Percentiles rank a stretch among this genome's conserved stretches.
Conservation (phyloP, 108 stramenopile species). For the Cyclotella baltica region DNA sequence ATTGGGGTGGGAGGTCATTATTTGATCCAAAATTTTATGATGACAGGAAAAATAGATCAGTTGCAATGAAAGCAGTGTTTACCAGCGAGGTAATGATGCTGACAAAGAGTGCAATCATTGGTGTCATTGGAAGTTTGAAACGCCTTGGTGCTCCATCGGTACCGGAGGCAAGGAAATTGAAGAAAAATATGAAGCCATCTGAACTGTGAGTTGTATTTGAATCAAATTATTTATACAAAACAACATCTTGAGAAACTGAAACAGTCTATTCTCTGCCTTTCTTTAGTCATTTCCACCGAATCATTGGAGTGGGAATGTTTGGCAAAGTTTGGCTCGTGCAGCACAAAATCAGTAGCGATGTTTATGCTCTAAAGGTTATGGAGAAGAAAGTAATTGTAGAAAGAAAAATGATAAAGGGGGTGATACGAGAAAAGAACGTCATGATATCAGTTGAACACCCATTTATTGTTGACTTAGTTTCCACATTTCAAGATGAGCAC, state of each 20-base stretch:
- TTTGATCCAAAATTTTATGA: constrained; percentile 38
- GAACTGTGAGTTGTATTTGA: too few relatives aligned
- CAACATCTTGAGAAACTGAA: too few relatives aligned
- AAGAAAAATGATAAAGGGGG: constrained; percentile 52
- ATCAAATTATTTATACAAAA: too few relatives aligned
- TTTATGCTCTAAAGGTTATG: constrained; percentile 72
- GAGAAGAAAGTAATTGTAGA: constrained; percentile 75
- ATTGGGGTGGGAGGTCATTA: constrained; percentile 41
- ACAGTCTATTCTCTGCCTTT: too few relatives aligned
- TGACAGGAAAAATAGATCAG: constrained; percentile 20
- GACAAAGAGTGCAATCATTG: constrained; percentile 34
- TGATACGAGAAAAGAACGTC: constrained; percentile 56
- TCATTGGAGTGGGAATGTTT: constrained; percentile 91
- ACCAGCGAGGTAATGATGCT: constrained; percentile 44
- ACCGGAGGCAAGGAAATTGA: constrained; percentile 43
- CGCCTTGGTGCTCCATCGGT: constrained; percentile 35
- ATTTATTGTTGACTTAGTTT: constrained; percentile 71
- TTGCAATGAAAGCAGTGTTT: constrained; percentile 36
- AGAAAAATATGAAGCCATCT: constrained; percentile 46
- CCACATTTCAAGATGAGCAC: constrained; percentile 67
- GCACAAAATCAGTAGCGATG: constrained; percentile 15
- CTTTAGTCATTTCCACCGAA: constrained; percentile 54
- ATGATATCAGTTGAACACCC: constrained; percentile 68
- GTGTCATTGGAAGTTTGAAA: constrained; percentile 44
- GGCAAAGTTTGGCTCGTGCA: constrained; percentile 90